Evolutionary conservation across 2,329 filamentous ascomycete genomes (phyloP).

Genomic region (Aspergillus sp.): DNA sequence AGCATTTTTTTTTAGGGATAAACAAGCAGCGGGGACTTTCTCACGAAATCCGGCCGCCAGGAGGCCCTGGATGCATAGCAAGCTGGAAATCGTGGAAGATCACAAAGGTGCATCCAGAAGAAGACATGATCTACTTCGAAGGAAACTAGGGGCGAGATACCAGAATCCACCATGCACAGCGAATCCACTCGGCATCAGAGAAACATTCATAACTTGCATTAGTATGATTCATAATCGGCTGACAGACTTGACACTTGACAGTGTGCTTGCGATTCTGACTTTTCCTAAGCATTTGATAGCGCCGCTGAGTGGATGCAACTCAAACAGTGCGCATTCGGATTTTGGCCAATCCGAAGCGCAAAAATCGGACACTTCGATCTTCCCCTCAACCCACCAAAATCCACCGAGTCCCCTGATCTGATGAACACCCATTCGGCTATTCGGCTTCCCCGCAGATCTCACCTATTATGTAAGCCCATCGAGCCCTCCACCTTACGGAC

Average conservation of each 20-base stretch:
- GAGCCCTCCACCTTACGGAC: not conserved
- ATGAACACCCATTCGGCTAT: not conserved
- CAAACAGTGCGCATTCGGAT: no score
- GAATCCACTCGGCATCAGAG: not conserved
- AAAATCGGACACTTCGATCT: no score
- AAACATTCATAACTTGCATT: not conserved
- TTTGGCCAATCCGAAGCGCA: no score
- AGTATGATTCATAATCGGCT: no score
- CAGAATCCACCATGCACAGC: not conserved
- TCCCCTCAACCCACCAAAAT: no score
- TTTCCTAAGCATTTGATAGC: not conserved
- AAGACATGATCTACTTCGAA: not conserved
- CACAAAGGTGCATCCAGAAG: not conserved
- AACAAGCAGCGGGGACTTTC: not conserved
- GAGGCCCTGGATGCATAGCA: not conserved
- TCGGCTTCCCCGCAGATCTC: conserved; percentile 8
- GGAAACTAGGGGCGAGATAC: not conserved
- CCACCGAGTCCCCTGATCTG: not conserved
- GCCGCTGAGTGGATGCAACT: no score
- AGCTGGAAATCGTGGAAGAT: not conserved
- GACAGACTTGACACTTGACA: not conserved
- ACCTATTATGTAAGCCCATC: not conserved
- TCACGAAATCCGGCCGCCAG: conserved; percentile 1
- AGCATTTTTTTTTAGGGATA: not conserved
- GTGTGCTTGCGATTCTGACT: not conserved